Evolutionary conservation across 352 stramenopile species (phyloP).

Genomic region (Elongisporangium undulatum): DNA sequence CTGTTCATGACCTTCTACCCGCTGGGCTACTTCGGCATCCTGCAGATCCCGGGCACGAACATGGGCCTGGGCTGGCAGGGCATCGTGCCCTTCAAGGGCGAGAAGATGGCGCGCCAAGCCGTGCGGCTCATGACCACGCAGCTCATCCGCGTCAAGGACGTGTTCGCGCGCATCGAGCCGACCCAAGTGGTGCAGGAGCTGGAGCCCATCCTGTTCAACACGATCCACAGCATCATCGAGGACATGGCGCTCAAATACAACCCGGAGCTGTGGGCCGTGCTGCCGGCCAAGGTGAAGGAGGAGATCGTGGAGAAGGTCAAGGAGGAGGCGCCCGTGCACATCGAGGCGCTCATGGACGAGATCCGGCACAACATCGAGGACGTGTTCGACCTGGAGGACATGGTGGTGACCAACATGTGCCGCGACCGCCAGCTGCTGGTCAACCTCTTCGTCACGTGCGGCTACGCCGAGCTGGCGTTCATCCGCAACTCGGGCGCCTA

Average conservation of each 20-base stretch:
- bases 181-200: conserved; percentile 89
- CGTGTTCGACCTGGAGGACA: conserved; percentile 94
- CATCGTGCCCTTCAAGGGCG: conserved; percentile 96
- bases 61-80: conserved; percentile 96
- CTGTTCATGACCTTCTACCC: conserved; percentile 99
- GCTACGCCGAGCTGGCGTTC: conserved; percentile 89
- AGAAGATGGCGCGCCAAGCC: conserved; percentile 95
- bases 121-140: conserved; percentile 94
- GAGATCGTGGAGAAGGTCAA: conserved; percentile 94
- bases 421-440: conserved; percentile 94
- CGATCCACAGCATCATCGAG: conserved; percentile 85
- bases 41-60: conserved; percentile 85
- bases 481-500: conserved; percentile 89
- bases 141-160: conserved; percentile 90
- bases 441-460: conserved; percentile 93
- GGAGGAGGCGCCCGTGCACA: conserved; percentile 88
- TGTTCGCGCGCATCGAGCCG: conserved; percentile 91
- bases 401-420: conserved; percentile 93
- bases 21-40: conserved; percentile 89
- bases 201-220: conserved; percentile 89
- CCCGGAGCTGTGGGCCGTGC: conserved; percentile 72
- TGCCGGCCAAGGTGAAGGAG: conserved; percentile 79
- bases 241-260: conserved; percentile 90
- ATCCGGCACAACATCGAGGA: conserved; percentile 94
- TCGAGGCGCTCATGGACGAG: conserved; percentile 93